These are phyloP conservation scores for Ceratobasidium sp. DNA, from an alignment of 1,284 basidiomycete genomes.

Conservation along the genomic window DNA sequence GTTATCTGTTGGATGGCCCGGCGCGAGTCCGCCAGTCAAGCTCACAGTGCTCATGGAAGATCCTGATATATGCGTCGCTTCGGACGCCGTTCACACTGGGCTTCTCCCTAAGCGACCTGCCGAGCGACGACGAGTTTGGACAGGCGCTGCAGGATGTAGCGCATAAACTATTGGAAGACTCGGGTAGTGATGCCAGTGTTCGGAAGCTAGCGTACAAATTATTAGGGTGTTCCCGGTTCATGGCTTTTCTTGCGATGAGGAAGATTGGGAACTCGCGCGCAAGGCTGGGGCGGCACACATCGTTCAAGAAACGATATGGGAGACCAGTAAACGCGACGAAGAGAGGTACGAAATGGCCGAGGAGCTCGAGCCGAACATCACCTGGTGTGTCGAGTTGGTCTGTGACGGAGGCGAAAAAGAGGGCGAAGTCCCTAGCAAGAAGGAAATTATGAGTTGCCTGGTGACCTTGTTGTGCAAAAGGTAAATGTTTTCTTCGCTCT, in stretches of 20 bases:
- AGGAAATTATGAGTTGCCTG: slow-evolving; percentile 80
- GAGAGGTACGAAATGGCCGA: slow-evolving; percentile 68
- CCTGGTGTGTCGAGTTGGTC: slow-evolving; percentile 78
- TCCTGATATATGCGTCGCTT: slow-evolving; percentile 74
- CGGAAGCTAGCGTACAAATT: slow-evolving; percentile 52
- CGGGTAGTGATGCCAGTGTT: slow-evolving; percentile 76
- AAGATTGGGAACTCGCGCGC: slow-evolving; percentile 83
- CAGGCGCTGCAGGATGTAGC: not conserved
- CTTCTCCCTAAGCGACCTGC: not conserved
- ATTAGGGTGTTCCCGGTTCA: not conserved
- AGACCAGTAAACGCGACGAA: not conserved
- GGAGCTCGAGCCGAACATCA: slow-evolving; percentile 75
- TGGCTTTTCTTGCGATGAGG: slow-evolving; percentile 52
- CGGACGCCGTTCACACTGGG: slow-evolving; percentile 77
- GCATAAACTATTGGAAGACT: not conserved
- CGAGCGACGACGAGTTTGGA: not conserved
- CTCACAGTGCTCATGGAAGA: slow-evolving; percentile 75
- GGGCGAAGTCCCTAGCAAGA: slow-evolving; percentile 63
- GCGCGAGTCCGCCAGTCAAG: slow-evolving; percentile 52
- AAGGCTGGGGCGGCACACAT: slow-evolving; percentile 73
- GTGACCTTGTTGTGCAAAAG: slow-evolving; percentile 69
- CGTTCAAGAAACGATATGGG: slow-evolving; percentile 63
- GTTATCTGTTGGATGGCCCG: not conserved
- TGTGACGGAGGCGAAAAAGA: slow-evolving; percentile 75
- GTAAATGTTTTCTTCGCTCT: slow-evolving; percentile 53